Base-by-base conservation (phyloP, 2,329 filamentous ascomycete species). In the Ophiostoma ips region DNA sequence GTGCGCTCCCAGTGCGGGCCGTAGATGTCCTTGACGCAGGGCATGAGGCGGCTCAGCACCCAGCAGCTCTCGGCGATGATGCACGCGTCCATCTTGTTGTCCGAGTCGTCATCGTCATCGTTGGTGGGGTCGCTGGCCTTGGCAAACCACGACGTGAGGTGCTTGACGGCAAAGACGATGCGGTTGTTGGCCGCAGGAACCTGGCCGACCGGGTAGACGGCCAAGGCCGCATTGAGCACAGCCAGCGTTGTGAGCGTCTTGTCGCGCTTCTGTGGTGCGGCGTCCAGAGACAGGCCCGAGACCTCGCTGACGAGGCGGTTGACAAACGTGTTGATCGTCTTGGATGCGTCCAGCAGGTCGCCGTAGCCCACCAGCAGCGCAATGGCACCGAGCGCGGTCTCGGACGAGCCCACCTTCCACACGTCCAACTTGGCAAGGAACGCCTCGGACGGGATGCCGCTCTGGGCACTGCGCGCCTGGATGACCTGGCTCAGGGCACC, bases 1-100 rank as follows among this genome's bases (percentile, higher is more conserved):
- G 74, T 65, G 45, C 75, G 75, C 47, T 81, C 75, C 92, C 92
- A 98, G 60, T 95, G 86, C 0, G 84, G 78, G 0, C 90, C 92
- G 58, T 95, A 95, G 1, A 95, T 79, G 44, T 88, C 83, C 52
- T 79, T 76, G 58, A 95, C 82, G 37, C 75, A 76, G 2, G 86
- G 85, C 0, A 95, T 64, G 3, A 95, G 67, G 3, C 70, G 66
- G 2, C 76, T 67, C 49, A 87, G 60, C 53, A 70, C 71, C 58
- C 80, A 66, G 61, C 79, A 75, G 55, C 73, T 64, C 66, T 77
- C 66, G 30, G 72, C 61, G 53, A 68, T 62, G n/a, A 76, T 55
- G 50, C 64, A 63, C n/a, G 64, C 30, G 24, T 43, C 30, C 40
- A 43, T 43, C 15, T 16, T 16, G 59, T 19, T 69, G 8, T 7